These are phyloP conservation scores for Mycena polygramma DNA, from an alignment of 768 basidiomycete species.

Conservation along the genomic window DNA sequence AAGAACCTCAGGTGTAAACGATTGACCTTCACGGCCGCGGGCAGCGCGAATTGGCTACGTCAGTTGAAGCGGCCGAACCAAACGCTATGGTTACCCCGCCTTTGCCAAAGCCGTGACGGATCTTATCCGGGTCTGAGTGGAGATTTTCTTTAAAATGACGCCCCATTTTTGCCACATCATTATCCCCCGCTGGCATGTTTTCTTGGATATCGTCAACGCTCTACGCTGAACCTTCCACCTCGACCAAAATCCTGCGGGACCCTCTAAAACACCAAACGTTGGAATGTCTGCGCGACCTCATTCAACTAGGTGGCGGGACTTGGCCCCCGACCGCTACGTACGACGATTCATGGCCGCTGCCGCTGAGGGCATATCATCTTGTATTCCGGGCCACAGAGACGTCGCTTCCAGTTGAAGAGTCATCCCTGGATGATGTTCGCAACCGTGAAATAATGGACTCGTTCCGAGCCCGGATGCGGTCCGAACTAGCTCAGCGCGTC, in stretches of 20 bases:
- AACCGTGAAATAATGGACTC: slow-evolving; percentile 27
- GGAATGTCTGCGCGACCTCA: slow-evolving; percentile 20
- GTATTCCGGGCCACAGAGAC: slow-evolving; percentile 14
- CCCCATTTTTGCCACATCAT: neutral
- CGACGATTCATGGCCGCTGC: slow-evolving; percentile 17
- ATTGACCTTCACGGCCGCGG: too few relatives aligned
- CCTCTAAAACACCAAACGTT: neutral
- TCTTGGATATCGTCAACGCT: neutral
- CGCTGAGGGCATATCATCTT: slow-evolving; percentile 13
- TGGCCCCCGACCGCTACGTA: slow-evolving; percentile 29
- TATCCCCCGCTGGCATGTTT: slow-evolving; percentile 9
- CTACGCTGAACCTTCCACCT: neutral
- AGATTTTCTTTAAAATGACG: slow-evolving; percentile 1
- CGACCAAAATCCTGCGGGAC: slow-evolving; percentile 6
- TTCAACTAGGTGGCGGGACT: slow-evolving; percentile 19
- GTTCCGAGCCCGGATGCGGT: slow-evolving; percentile 20
- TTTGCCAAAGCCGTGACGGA: neutral
- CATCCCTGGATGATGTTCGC: slow-evolving; percentile 13
- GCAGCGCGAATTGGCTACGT: too few relatives aligned
- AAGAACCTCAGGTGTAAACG: too few relatives aligned
- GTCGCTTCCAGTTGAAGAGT: slow-evolving; percentile 17
- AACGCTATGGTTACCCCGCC: too few relatives aligned
- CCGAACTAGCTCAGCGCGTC: neutral
- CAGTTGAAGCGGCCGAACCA: too few relatives aligned
- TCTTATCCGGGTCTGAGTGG: neutral